These are phyloP conservation scores for Termitomyces sp. DNA, from an alignment of 1,284 basidiomycete species.

Conservation along the genomic window DNA sequence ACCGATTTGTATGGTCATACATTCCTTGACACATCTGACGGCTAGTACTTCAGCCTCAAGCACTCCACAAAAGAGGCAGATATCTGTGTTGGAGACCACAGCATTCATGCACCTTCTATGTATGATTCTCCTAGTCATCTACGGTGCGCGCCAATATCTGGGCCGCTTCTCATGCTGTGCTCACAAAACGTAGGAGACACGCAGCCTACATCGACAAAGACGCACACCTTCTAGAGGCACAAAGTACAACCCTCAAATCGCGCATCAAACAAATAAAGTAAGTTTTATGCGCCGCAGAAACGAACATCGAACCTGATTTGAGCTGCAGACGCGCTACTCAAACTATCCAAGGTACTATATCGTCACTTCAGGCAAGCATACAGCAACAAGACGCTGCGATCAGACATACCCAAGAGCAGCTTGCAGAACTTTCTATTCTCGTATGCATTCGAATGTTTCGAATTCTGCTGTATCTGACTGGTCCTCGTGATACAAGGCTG, in stretches of 20 bases:
- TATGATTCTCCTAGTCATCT: conserved; percentile 19
- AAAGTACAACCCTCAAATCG: conserved; percentile 20
- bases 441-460: conserved; percentile 10
- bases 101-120: conserved; percentile 1
- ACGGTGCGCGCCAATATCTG: conserved; percentile 5
- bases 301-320: background rate
- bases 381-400: conserved; percentile 20
- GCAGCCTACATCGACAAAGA: conserved; percentile 24
- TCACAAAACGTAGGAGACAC: conserved; percentile 19
- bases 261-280: conserved; percentile 27
- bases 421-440: conserved; percentile 27
- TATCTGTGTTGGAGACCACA: background rate
- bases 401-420: conserved; percentile 18
- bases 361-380: conserved; percentile 22
- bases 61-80: background rate
- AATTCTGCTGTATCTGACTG: background rate
- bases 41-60: conserved; percentile 1
- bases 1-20: background rate
- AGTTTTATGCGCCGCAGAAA: background rate
- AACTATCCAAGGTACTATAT: conserved; percentile 17
- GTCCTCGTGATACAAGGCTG: conserved; percentile 12
- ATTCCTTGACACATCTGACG: background rate
- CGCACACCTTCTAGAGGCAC: conserved; percentile 22
- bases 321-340: conserved; percentile 21
- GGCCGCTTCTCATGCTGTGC: conserved; percentile 1